Conservation (phyloP, 495 filamentous ascomycete genomes). For the Haplographium delicatum region DNA sequence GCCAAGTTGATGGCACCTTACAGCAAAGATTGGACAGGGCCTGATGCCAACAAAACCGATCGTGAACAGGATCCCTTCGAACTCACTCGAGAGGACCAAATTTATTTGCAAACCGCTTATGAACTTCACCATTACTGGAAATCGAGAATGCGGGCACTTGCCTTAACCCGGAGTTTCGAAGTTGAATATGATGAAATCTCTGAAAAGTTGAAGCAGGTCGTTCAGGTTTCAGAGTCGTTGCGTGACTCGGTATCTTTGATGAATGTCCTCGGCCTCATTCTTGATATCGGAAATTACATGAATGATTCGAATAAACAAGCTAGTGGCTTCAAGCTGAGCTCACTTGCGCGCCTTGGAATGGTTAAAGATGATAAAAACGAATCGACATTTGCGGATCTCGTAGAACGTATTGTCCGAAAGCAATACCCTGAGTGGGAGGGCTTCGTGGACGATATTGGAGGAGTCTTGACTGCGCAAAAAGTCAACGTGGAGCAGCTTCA, state of each 20-base stretch:
- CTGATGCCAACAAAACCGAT: slow-evolving; percentile 69
- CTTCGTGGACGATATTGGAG: slow-evolving; percentile 79
- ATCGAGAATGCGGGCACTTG: slow-evolving; percentile 85
- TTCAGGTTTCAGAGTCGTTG: slow-evolving; percentile 79
- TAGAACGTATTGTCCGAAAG: slow-evolving; percentile 94
- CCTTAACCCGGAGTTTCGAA: slow-evolving; percentile 80
- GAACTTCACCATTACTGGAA: slow-evolving; percentile 99
- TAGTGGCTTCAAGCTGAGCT: slow-evolving; percentile 94
- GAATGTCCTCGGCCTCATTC: slow-evolving; percentile 91
- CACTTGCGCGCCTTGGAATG: slow-evolving; percentile 90
- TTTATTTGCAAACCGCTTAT: slow-evolving; percentile 87
- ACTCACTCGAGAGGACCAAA: slow-evolving; percentile 89
- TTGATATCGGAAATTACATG: slow-evolving; percentile 99
- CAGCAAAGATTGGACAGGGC: slow-evolving; percentile 92
- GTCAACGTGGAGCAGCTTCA: slow-evolving; percentile 91
- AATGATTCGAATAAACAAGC: slow-evolving; percentile 99
- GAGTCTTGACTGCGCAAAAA: slow-evolving; percentile 80
- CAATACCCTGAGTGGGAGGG: slow-evolving; percentile 95
- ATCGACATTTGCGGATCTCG: slow-evolving; percentile 88
- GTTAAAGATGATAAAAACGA: slow-evolving; percentile 99
- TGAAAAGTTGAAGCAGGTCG: slow-evolving; percentile 72
- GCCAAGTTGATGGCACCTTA: slow-evolving; percentile 91
- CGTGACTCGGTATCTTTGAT: slow-evolving; percentile 87
- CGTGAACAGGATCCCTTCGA: slow-evolving; percentile 85
- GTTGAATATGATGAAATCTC: slow-evolving; percentile 88